A percentile compares a stretch with the other conserved stretches of the same genome.
Conservation (phyloP, 192 early-diverging fungal species). For the Coemansia sp. region DNA sequence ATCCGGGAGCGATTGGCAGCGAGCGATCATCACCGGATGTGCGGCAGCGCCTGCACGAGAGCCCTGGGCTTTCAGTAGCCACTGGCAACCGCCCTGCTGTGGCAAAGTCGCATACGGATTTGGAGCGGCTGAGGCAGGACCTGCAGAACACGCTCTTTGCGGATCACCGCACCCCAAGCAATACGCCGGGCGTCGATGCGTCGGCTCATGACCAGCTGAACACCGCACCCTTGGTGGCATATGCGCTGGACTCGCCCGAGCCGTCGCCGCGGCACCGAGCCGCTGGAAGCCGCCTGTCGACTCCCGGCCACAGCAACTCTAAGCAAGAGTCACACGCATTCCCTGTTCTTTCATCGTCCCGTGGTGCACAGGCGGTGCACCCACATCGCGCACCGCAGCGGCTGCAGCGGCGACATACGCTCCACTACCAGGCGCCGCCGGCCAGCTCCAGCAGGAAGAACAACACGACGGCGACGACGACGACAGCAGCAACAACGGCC, state of each 20-base stretch:
- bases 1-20: background rate
- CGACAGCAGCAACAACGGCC: constrained; percentile 1
- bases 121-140: constrained; percentile 17
- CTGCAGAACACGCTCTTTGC: constrained; percentile 6
- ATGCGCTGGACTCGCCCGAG: background rate
- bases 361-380: background rate
- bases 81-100: background rate
- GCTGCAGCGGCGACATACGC: background rate
- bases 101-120: constrained; percentile 15
- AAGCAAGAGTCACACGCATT: background rate
- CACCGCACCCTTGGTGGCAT: background rate
- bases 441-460: background rate
- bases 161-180: background rate
- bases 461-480: constrained; percentile 1
- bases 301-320: background rate
- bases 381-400: background rate
- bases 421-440: background rate
- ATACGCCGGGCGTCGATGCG: background rate
- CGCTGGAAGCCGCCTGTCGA: background rate
- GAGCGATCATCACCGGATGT: background rate
- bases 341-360: background rate
- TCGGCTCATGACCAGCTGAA: background rate
- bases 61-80: background rate
- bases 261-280: background rate
- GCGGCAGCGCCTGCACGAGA: background rate